Base-by-base conservation (phyloP, 768 basidiomycete genomes). In the Albatrellus ellisii region DNA sequence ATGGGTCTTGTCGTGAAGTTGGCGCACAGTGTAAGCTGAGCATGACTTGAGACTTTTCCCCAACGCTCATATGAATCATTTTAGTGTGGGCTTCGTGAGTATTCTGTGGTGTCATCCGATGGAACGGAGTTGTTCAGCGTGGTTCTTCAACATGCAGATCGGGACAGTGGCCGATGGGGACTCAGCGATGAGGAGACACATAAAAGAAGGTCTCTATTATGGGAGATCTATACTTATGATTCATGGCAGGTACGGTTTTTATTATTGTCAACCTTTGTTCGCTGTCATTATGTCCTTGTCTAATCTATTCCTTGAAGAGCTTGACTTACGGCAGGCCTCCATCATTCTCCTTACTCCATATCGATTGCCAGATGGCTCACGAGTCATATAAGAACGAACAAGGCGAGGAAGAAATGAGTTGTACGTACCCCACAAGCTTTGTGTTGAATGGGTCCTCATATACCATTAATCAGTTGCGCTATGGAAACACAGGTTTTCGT, bases 1-100 rank as follows among this genome's bases (percentile, higher is more conserved):
- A 79, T 80, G 76, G 79, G 79, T 36, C 65, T 82, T 24, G 70
- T 73, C 17, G 75, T 79, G 21, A 82, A 82, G 58, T 57, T 81
- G 49, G 75, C 77, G 40, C 76, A 78, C 54, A 76, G 76, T 59
- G 79, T 81, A 41, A 58, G 59, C 62, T 34, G 39, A 41, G 36
- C n/a, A n/a, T n/a, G n/a, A n/a, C n/a, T n/a, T n/a, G n/a, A n/a
- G n/a, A n/a, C n/a, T 41, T 39, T 36, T 46, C 37, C 48, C 48
- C 45, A 42, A 43, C 36, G 42, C 42, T 20, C 42, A 44, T 41
- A 46, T 39, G 36, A 41, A 42, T 56, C 41, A 58, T 21, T 26
- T 9, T 39, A 50, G 49, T 50, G 33, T 28, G 45, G 33, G 24
- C 41, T 51, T 33, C 48, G 49, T 55, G 78, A 75, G 66, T 81